Conservation (phyloP, 1,139 yeast species). For the Suhomyces anneliseae region DNA sequence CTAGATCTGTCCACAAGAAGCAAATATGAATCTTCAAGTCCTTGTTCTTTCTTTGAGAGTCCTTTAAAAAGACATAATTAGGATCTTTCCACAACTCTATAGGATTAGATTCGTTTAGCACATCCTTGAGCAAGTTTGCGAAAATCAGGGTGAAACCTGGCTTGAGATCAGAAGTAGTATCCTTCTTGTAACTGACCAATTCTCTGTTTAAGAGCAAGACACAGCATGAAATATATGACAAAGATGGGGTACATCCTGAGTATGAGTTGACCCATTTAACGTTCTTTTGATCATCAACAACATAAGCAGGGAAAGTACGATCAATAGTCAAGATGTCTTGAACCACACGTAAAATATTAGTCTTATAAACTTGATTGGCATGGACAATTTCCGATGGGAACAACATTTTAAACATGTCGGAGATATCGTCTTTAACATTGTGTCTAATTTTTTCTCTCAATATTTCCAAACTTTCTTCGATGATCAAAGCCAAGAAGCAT, state of each 20-base stretch:
- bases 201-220: constrained; percentile 27
- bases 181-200: constrained; percentile 18
- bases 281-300: neutral
- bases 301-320: neutral
- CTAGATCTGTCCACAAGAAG: constrained; percentile 37
- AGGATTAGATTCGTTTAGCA: constrained; percentile 17
- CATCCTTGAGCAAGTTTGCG: constrained; percentile 17
- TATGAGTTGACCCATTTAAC: neutral
- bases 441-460: constrained; percentile 19
- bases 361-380: constrained; percentile 20
- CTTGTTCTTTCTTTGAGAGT: constrained; percentile 19
- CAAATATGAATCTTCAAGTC: constrained; percentile 36
- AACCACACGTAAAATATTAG: constrained; percentile 17
- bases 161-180: constrained; percentile 15
- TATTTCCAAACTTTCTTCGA: constrained; percentile 33
- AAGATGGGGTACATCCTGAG: constrained; percentile 15
- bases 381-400: constrained; percentile 29
- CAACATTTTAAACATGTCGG: constrained; percentile 19
- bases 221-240: constrained; percentile 26
- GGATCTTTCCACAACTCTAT: constrained; percentile 44
- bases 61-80: constrained; percentile 23
- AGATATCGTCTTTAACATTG: constrained; percentile 13
- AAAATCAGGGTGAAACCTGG: constrained; percentile 20
- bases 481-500: constrained; percentile 31
- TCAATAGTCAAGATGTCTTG: constrained; percentile 17